Base-by-base conservation (phyloP, 257 asterid genomes). In the Osmanthus fragrans region DNA sequence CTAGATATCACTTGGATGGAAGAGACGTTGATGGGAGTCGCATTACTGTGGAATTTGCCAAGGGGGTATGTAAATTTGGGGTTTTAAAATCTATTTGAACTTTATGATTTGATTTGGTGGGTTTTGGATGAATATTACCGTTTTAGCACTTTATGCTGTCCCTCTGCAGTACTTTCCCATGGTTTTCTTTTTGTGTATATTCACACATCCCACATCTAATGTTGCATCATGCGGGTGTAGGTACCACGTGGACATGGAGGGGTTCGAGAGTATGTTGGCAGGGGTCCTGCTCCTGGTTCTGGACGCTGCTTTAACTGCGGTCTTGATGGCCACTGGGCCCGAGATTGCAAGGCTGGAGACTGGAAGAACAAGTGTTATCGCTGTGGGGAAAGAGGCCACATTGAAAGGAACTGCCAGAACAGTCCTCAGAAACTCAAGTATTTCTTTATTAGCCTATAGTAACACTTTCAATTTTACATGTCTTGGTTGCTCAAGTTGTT, bases 221-320 rank as follows among this genome's bases (percentile, higher is more conserved):
- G n/a, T 39, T 45, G 9, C 54, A 39, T 68, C 60, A 32, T 30
- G 42, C 58, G 40, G 65, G 66, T 74, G 34, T 85, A 96, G 99
- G 94, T 90, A 74, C 99, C 99, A 3, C 97, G 99, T 65, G 99
- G 99, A n/a, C 91, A 96, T 73, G 98, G 99, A 66, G 97, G 98
- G 18, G 92, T 84, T 54, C 88, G 98, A 8, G 97, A 96, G 79
- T 89, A 91, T 80, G 88, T 83, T 70, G 97, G 97, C 27, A 88
- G 93, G 74, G 99, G 96, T 76, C 97, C 99, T 34, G 87, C 98
- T 76, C 99, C 98, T 23, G 99, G 99, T 19, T 90, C 98, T n/a
- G 99, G 99, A 0, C 98, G 99, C 71, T 96, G 99, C 90, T 96
- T 96, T 89, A 96, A 96, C 75, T 96, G 99, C 74, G 99, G 99